Evolutionary conservation across 148 eudicot species (phyloP), one percentile per base, ranked within the genome.

Genomic region (Silene latifolia): DNA sequence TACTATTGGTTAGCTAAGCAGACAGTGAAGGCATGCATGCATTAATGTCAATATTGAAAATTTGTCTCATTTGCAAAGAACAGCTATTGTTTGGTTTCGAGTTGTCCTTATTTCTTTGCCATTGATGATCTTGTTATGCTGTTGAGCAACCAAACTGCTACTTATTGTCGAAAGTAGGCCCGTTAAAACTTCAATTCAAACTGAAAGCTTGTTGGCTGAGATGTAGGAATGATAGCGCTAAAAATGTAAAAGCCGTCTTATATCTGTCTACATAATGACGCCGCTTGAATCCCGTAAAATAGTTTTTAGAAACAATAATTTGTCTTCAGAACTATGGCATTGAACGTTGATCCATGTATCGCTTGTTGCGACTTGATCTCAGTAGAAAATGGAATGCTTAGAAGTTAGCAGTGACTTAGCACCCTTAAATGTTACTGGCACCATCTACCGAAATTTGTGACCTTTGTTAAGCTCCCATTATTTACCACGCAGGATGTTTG

Each of bases 401-500:
- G 44, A 39, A 39, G 44, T 4, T 59, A 19, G n/a, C n/a, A n/a
- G n/a, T n/a, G n/a, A n/a, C n/a, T n/a, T n/a, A n/a, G 25, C 0
- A 59, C 63, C 10, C 12, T 63, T 6, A 14, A 21, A 39, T 66
- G 2, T 29, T 25, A 29, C 4, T 64, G 9, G 4, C n/a, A 4
- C 44, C 11, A 32, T n/a, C 27, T 51, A 51, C 42, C 0, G 8
- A 17, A 32, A 42, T 64, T 64, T 63, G 8, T 72, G 25, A 47
- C 73, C 73, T 8, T 72, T 65, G 35, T 15, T 15, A 35, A 58
- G 23, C 54, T 21, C 35, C 19, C 18, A 17, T 69, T 20, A 8
- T 71, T 67, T 10, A 3, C 20, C 10, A 73, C 75, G 76, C 86
- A 94, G 98, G 89, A 88, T 94, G 95, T 93, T 93, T 78, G 60